Percentiles rank a stretch among this genome's conserved stretches.
These are phyloP conservation scores for Caryopteris hybrid DNA, from an alignment of 305 asterid species.

Conservation along the genomic window DNA sequence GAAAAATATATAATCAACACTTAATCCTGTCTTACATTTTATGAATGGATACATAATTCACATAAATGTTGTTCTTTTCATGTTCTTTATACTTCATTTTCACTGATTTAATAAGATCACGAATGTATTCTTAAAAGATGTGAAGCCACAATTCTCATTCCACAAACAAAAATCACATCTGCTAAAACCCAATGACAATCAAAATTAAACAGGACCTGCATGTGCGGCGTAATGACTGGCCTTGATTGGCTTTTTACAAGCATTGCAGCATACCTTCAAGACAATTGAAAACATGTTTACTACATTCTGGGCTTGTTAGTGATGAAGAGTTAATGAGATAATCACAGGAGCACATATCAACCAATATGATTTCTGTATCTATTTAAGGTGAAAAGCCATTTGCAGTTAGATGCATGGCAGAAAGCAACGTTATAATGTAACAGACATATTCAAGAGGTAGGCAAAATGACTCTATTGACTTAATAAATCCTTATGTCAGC, in stretches of 20 bases:
- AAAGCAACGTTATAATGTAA: not conserved
- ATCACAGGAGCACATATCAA: constrained; percentile 3
- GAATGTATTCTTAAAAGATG: constrained; percentile 4
- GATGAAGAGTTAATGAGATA: constrained; percentile 3
- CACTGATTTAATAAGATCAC: not conserved
- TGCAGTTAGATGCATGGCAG: not conserved
- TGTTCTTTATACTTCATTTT: not conserved
- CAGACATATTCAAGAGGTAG: not conserved
- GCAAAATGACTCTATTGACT: constrained; percentile 2
- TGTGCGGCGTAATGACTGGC: constrained; percentile 72
- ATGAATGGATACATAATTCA: not conserved
- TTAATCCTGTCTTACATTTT: not conserved
- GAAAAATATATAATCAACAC: not conserved
- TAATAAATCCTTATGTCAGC: not conserved
- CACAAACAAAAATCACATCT: constrained; percentile 11
- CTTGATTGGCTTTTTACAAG: constrained; percentile 88
- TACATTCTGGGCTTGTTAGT: constrained; percentile 14
- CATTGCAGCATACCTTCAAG: constrained; percentile 83
- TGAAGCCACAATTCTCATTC: too few species aligned
- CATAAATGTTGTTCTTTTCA: constrained; percentile 2
- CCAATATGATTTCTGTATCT: not conserved
- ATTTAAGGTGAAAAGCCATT: not conserved
- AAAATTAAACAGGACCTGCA: constrained; percentile 52
- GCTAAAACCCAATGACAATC: constrained; percentile 6
- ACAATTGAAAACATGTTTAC: constrained; percentile 24